A percentile compares a stretch with the other conserved stretches of the same genome.
phyloP scores from a whole-genome alignment of 169 alveolate species.

The Plasmodium vivax region DNA sequence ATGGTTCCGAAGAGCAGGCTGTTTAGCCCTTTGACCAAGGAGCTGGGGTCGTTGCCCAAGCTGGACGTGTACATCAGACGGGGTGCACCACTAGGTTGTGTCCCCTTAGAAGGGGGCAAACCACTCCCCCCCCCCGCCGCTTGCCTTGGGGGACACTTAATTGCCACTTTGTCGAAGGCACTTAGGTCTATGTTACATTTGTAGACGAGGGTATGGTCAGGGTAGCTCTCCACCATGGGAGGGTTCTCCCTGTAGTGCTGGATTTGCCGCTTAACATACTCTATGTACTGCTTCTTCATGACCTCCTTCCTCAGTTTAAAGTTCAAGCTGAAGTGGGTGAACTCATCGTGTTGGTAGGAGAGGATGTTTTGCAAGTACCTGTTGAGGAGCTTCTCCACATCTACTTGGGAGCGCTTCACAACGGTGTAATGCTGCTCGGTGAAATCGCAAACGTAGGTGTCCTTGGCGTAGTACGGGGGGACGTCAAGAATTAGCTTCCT shows the following conservation, averaged over 20 bases:
- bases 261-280: conserved; percentile 33
- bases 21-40: conserved; percentile 17
- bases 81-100: neutral
- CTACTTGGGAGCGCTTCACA: neutral
- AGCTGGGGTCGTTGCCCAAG: conserved; percentile 8
- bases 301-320: conserved; percentile 35
- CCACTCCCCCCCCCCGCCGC: too few relatives aligned
- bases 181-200: conserved; percentile 48
- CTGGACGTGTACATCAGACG: conserved; percentile 21
- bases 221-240: neutral
- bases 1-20: conserved; percentile 29
- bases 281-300: conserved; percentile 32
- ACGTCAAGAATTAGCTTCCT: conserved; percentile 12
- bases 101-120: neutral
- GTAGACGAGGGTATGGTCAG: neutral
- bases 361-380: neutral
- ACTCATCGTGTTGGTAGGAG: neutral
- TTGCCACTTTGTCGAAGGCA: conserved; percentile 22
- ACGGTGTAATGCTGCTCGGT: conserved; percentile 11
- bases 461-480: conserved; percentile 25
- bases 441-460: conserved; percentile 56
- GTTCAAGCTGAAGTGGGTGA: conserved; percentile 22
- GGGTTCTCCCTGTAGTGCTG: conserved; percentile 13
- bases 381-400: neutral
- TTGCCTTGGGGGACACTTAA: conserved; percentile 21